These are phyloP conservation scores for Dryas alaskensis DNA, from an alignment of 306 rosid species.

Conservation along the genomic window DNA sequence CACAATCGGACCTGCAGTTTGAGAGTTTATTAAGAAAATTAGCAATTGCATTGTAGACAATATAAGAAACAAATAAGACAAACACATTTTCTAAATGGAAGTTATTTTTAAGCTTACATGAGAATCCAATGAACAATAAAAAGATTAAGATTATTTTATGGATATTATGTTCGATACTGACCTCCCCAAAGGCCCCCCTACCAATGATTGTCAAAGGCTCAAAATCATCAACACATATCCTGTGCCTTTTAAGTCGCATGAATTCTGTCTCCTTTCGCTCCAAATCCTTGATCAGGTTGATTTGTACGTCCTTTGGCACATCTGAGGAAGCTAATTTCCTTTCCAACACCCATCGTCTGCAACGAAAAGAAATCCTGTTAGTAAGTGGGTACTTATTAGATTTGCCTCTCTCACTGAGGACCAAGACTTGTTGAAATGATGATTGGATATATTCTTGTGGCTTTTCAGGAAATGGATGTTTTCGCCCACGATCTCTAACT, in stretches of 20 bases:
- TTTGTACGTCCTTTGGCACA: slow-evolving; percentile 85
- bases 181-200: slow-evolving; percentile 99
- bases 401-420: too few relatives aligned
- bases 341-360: slow-evolving; percentile 94
- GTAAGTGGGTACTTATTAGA: not conserved
- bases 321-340: slow-evolving; percentile 83
- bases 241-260: slow-evolving; percentile 94
- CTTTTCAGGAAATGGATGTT: not conserved
- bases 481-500: not conserved
- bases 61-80: not conserved
- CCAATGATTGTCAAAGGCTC: slow-evolving; percentile 95
- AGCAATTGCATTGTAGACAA: slow-evolving; percentile 13
- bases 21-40: slow-evolving; percentile 31
- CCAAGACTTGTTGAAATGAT: not conserved
- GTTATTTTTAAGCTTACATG: slow-evolving; percentile 12
- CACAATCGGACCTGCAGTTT: slow-evolving; percentile 85
- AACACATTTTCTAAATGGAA: slow-evolving; percentile 1
- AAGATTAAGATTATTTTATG: not conserved
- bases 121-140: not conserved
- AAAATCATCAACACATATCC: slow-evolving; percentile 91
- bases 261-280: slow-evolving; percentile 96
- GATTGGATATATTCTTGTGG: not conserved
- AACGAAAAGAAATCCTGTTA: slow-evolving; percentile 23
- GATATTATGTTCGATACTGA: slow-evolving; percentile 39
- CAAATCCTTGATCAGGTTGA: slow-evolving; percentile 87